Evolutionary conservation across 495 filamentous ascomycete species (phyloP).

Genomic region (Neurospora sp.): DNA sequence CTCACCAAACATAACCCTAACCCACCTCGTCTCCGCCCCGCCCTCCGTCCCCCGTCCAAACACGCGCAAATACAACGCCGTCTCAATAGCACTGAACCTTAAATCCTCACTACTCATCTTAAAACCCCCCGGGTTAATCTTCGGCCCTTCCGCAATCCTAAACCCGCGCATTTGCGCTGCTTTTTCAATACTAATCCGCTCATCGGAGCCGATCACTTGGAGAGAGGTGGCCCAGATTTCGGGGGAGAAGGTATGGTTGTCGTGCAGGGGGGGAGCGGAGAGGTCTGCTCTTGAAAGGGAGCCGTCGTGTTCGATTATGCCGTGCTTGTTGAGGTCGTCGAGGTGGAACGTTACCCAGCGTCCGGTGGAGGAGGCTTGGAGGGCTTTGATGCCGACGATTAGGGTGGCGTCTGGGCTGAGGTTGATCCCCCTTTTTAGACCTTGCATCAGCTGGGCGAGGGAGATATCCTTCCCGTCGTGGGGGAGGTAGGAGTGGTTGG

Average conservation of each 20-base stretch:
- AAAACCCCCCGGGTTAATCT: constrained; percentile 13
- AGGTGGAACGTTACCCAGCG: constrained; percentile 18
- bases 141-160: constrained; percentile 7
- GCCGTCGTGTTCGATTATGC: constrained; percentile 26
- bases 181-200: constrained; percentile 13
- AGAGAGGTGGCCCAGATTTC: constrained; percentile 12
- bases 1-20: constrained; percentile 17
- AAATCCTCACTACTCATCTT: constrained; percentile 8
- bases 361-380: constrained; percentile 17
- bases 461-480: constrained; percentile 36
- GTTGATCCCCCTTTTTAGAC: constrained; percentile 17
- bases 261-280: background rate
- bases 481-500: constrained; percentile 48
- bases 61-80: constrained; percentile 17
- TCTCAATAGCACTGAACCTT: constrained; percentile 17
- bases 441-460: constrained; percentile 15
- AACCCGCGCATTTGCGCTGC: constrained; percentile 16
- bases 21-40: constrained; percentile 16
- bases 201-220: constrained; percentile 5
- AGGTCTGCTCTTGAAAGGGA: constrained; percentile 3
- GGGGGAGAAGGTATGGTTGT: constrained; percentile 20
- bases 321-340: constrained; percentile 19
- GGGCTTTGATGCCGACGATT: constrained; percentile 13
- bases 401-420: constrained; percentile 11
- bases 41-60: constrained; percentile 16